Base-by-base conservation (phyloP, 345 rosid species). In the Acer campestre region DNA sequence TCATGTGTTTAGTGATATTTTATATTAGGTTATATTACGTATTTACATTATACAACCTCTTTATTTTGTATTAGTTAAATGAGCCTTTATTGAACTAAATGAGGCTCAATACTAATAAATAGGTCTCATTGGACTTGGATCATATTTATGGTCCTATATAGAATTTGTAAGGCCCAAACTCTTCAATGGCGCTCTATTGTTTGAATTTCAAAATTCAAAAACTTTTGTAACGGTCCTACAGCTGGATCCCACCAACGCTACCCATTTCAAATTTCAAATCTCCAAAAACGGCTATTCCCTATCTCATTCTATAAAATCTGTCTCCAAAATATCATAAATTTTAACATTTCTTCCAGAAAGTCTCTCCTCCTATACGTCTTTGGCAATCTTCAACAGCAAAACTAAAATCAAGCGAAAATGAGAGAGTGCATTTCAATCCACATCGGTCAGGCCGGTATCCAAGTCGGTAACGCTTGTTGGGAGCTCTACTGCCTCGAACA, bases 401-500 rank as follows among this genome's bases (percentile, higher is more conserved):
- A 13, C 61, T 31, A 35, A 59, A 40, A 72, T 14, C 55, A 73
- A 0, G 8, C 5, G 6, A 74, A 63, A 74, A 74, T 74, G 77
- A 62, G 77, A 74, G 77, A 74, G 68, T 74, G 77, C 61, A 74
- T 74, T 25, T 74, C 77, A 2, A 44, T 74, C 29, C 77, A 74
- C 68, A 74, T 74, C 18, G 77, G 77, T 48, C 77, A 74, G 42
- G 77, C 77, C 6, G 77, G 77, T 16, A 74, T 74, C 44, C 77
- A 74, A 63, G 77, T 74, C 2, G 77, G 77, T 27, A 74, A 74
- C n/a, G 77, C 77, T 25, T 74, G 77, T 42, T 74, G 77, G 77
- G 77, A 74, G 46, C 76, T 72, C 31, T 72, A 72, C 49, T 72
- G 75, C 67, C 75, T 72, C 8, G 76, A 73, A 61, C 76, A 73